Percentiles rank a stretch among this genome's conserved stretches.
Evolutionary conservation across 2,329 filamentous ascomycete genomes (phyloP).

Genomic region (Paradendryphiella salina): DNA sequence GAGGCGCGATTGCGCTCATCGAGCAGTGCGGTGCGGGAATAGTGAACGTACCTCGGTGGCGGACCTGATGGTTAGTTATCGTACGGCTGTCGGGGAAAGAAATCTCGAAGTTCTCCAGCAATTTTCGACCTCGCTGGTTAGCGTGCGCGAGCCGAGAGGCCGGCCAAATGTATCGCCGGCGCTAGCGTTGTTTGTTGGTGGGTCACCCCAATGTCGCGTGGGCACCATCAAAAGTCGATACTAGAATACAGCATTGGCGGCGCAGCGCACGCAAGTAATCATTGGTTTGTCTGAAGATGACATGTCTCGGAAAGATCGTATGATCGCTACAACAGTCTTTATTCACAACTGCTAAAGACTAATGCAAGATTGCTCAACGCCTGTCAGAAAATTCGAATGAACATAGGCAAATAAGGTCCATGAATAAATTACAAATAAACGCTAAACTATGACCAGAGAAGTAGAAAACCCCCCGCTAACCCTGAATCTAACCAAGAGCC

Average conservation of each 20-base stretch:
- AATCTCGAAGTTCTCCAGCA: conserved; percentile 19
- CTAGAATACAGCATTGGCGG: not conserved
- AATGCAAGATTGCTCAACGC: no score
- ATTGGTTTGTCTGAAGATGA: no score
- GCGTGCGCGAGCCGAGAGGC: conserved; percentile 15
- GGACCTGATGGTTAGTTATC: conserved; percentile 43
- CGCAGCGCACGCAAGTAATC: no score
- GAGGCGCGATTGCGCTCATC: conserved; percentile 17
- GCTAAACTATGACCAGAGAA: conserved; percentile 2
- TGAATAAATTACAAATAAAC: conserved; percentile 13
- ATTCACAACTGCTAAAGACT: no score
- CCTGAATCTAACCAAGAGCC: not conserved
- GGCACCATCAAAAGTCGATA: not conserved
- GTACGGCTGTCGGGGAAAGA: conserved; percentile 22
- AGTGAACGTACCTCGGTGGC: conserved; percentile 32
- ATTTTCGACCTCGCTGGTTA: conserved; percentile 20
- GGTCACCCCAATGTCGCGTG: not conserved
- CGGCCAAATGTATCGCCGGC: conserved; percentile 28
- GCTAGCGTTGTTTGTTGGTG: not conserved
- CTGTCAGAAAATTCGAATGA: no score
- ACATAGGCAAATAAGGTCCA: conserved; percentile 4
- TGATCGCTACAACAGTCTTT: no score
- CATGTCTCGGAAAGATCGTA: no score
- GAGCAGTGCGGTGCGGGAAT: not conserved
- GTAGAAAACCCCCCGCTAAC: not conserved